Percentiles rank a stretch among this genome's conserved stretches.
These are phyloP conservation scores for Magnolia sinica DNA, from an alignment of 164 flowering plant species.

Conservation along the genomic window DNA sequence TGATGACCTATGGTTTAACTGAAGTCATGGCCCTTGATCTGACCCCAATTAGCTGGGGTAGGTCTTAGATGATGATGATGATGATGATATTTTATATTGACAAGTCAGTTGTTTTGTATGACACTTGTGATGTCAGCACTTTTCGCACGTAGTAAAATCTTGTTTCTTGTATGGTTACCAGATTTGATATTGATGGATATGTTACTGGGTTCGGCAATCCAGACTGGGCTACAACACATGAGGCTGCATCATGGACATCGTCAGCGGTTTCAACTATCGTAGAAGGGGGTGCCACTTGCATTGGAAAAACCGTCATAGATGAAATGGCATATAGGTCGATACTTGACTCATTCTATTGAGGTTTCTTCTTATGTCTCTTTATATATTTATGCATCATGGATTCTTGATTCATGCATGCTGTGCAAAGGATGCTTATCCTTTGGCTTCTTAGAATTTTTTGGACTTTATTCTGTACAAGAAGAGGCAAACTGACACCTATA, in stretches of 20 bases:
- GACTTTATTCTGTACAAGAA: neutral
- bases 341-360: neutral
- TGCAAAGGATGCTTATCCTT: neutral
- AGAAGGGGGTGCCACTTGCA: constrained; percentile 88
- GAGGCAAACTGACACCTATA: neutral
- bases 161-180: constrained; percentile 29
- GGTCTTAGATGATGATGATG: too few species aligned
- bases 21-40: too few species aligned
- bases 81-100: too few species aligned
- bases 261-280: constrained; percentile 60
- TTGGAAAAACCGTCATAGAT: constrained; percentile 84
- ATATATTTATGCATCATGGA: neutral
- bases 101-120: too few species aligned
- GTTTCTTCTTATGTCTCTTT: neutral
- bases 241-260: constrained; percentile 59
- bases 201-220: constrained; percentile 91
- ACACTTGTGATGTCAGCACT: too few species aligned
- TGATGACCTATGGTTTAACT: too few species aligned
- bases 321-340: constrained; percentile 76
- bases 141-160: neutral
- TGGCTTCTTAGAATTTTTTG: neutral
- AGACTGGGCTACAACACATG: constrained; percentile 84
- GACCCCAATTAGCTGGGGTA: neutral
- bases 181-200: constrained; percentile 83
- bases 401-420: neutral